phyloP scores from a whole-genome alignment of 1,284 basidiomycete species.

The Melampsora americana region DNA sequence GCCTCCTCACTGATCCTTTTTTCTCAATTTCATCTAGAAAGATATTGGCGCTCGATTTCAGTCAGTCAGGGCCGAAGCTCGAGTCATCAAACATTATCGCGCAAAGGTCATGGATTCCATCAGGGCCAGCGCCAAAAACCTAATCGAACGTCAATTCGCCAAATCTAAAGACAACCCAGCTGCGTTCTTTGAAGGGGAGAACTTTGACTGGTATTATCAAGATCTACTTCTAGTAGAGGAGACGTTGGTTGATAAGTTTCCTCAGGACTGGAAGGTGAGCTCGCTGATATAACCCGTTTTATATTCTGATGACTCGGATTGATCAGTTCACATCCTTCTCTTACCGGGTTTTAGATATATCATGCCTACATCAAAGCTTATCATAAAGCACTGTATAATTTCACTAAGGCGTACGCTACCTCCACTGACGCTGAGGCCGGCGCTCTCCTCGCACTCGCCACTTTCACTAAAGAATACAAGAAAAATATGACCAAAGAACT shows the following conservation, averaged over 20 bases:
- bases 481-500: constrained; percentile 85
- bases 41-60: constrained; percentile 43
- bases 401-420: constrained; percentile 69
- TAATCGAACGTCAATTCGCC: constrained; percentile 69
- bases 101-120: constrained; percentile 82
- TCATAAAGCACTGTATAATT: constrained; percentile 79
- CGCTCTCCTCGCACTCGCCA: constrained; percentile 77
- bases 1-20: neutral
- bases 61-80: constrained; percentile 58
- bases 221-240: constrained; percentile 86
- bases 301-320: neutral
- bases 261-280: constrained; percentile 61
- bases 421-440: constrained; percentile 76
- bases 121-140: constrained; percentile 69
- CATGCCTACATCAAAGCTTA: constrained; percentile 81
- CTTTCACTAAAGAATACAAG: constrained; percentile 93
- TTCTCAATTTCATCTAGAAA: constrained; percentile 14
- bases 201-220: constrained; percentile 85
- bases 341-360: constrained; percentile 69
- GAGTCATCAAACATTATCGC: constrained; percentile 92
- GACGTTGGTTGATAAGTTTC: constrained; percentile 84
- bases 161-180: constrained; percentile 65
- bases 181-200: constrained; percentile 66
- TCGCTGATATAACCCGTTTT: neutral
- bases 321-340: constrained; percentile 26